Evolutionary conservation across 805 yeast genomes (phyloP), one percentile per base, ranked within the genome.

Genomic region (Wickerhamomyces rabaulensis): DNA sequence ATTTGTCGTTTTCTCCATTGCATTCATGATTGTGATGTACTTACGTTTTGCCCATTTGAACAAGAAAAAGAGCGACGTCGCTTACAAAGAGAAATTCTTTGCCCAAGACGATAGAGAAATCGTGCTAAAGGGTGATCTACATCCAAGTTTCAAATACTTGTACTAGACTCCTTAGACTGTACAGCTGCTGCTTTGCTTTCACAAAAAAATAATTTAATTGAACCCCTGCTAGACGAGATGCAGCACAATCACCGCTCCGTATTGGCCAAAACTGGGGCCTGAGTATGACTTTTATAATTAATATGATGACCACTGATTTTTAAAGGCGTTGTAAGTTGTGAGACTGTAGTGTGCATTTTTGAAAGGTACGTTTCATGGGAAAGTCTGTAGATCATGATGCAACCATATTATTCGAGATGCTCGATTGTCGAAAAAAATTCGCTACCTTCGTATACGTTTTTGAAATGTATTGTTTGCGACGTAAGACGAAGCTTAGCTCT

Each of bases 91-190:
- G 27, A 55, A 55, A 27, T 69, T 65, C 49, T 61, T 59, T 38
- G 52, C 54, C n/a, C 52, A 55, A 42, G 61, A 56, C 17, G 65
- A 64, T 16, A 56, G 57, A 47, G 68, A 67, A 39, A 60, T 68
- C 39, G 65, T 65, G 21, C 60, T 64, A 36, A 60, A 63, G 41
- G 71, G 72, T 57, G 74, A 68, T 46, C 49, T 53, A 41, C 71
- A 71, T 52, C 80, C 80, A 23, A 65, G 68, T 35, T 73, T 74
- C 55, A 68, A 63, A 57, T 76, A 75, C 61, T 56, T 74, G 63
- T 74, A 74, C 55, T 75, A 59, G 51, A 44, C 4, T 27, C 7
- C 31, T 13, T 39, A 22, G 9, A 27, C n/a, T 9, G 13, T 25
- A 6, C 13, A 25, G 12, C 12, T n/a, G n/a, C n/a, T n/a, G n/a